phyloP scores from a whole-genome alignment of 352 stramenopile species.

The Elongisporangium anandrum region DNA sequence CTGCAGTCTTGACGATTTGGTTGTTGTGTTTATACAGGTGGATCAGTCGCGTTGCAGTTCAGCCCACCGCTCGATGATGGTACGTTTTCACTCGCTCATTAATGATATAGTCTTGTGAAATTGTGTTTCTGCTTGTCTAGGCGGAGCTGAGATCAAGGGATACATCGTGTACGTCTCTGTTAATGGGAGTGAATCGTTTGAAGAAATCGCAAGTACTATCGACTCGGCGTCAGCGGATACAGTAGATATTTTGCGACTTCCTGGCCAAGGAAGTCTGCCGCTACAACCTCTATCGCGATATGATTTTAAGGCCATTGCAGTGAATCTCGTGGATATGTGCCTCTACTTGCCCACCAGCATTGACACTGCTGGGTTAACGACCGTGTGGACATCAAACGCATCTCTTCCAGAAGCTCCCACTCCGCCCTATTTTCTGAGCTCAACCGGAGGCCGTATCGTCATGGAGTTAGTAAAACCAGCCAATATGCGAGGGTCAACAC shows the following conservation, averaged over 20 bases:
- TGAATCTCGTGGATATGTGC: conserved; percentile 47
- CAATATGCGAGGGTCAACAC: conserved; percentile 47
- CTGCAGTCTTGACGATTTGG: not conserved
- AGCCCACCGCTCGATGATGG: conserved; percentile 37
- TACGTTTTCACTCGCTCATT: conserved; percentile 8
- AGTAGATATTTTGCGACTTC: conserved; percentile 30
- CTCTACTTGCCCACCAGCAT: conserved; percentile 16
- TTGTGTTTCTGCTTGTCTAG: conserved; percentile 12
- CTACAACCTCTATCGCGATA: conserved; percentile 35
- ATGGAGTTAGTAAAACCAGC: conserved; percentile 36
- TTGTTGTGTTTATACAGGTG: conserved; percentile 27
- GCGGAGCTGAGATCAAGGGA: conserved; percentile 39
- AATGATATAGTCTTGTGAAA: not conserved
- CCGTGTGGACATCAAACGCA: conserved; percentile 18
- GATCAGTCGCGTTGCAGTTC: conserved; percentile 34
- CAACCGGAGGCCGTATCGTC: conserved; percentile 40
- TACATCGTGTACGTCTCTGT: conserved; percentile 55
- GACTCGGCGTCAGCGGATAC: conserved; percentile 8
- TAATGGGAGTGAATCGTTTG: conserved; percentile 20
- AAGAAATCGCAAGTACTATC: conserved; percentile 31
- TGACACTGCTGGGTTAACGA: conserved; percentile 6
- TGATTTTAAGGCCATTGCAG: conserved; percentile 43
- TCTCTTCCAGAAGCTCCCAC: conserved; percentile 35
- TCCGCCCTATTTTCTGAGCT: conserved; percentile 39
- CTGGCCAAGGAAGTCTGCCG: conserved; percentile 10